These are phyloP conservation scores for Podospora pseudocomata DNA, from an alignment of 495 filamentous ascomycete species.

Conservation along the genomic window DNA sequence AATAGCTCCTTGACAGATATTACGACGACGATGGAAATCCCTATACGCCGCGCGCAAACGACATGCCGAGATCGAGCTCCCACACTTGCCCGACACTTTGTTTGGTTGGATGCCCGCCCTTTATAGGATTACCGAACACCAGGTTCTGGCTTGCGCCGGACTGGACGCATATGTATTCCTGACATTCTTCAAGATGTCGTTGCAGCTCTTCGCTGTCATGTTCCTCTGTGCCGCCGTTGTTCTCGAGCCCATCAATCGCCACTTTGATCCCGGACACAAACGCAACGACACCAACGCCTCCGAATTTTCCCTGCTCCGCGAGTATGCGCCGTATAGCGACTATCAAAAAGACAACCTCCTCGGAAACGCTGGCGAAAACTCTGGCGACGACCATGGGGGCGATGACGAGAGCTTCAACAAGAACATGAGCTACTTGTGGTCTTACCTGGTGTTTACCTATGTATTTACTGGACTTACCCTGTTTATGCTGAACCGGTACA, in stretches of 20 bases:
- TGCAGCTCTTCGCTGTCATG: conserved; percentile 72
- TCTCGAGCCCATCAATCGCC: conserved; percentile 80
- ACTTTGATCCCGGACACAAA: conserved; percentile 37
- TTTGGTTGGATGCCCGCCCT: conserved; percentile 93
- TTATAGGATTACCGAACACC: conserved; percentile 83
- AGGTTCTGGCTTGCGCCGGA: conserved; percentile 85
- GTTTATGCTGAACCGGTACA: conserved; percentile 79
- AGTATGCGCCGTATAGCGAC: conserved; percentile 15
- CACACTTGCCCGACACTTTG: conserved; percentile 78
- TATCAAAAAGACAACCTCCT: neutral
- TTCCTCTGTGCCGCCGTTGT: conserved; percentile 76
- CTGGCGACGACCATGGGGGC: neutral
- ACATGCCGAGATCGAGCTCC: conserved; percentile 63
- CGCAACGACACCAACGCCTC: conserved; percentile 12
- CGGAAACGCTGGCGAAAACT: neutral
- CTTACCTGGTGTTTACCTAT: conserved; percentile 87
- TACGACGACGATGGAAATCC: conserved; percentile 87
- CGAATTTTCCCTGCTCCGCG: conserved; percentile 12
- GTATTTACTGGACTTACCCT: conserved; percentile 78
- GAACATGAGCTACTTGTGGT: conserved; percentile 71
- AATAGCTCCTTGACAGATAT: conserved; percentile 40
- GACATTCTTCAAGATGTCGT: conserved; percentile 89
- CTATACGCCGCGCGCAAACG: conserved; percentile 88
- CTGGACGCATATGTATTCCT: conserved; percentile 96
- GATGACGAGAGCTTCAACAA: conserved; percentile 36